Evolutionary conservation across 306 rosid genomes (phyloP).

Genomic region (Castanea mollissima): DNA sequence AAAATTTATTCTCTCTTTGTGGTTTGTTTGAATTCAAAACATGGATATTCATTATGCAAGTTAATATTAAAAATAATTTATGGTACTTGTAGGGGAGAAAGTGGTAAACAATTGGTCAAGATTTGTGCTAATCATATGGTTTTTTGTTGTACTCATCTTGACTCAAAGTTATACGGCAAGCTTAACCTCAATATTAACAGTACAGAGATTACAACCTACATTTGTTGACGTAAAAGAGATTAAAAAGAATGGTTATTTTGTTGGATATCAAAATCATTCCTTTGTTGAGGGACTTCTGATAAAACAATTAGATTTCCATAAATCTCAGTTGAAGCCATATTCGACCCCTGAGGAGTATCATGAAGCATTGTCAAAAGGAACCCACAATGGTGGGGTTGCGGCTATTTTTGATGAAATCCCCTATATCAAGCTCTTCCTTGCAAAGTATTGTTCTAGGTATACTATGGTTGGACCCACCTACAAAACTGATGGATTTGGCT

Average conservation of each 20-base stretch:
- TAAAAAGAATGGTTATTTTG: constrained; percentile 10
- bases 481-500: constrained; percentile 47
- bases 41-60: neutral
- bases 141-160: constrained; percentile 32
- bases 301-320: constrained; percentile 15
- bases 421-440: no score
- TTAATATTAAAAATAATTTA: neutral
- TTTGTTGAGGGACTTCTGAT: constrained; percentile 17
- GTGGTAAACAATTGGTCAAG: constrained; percentile 30
- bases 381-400: no score
- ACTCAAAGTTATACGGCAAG: no score
- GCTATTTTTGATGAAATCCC: no score
- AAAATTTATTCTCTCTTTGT: neutral
- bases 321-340: constrained; percentile 22
- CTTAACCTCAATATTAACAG: no score
- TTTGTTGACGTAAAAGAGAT: constrained; percentile 14
- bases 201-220: no score
- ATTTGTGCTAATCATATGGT: constrained; percentile 42
- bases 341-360: neutral
- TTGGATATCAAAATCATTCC: constrained; percentile 31
- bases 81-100: constrained; percentile 22
- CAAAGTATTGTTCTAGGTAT: constrained; percentile 1
- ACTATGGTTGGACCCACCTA: constrained; percentile 45
- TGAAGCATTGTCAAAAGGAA: no score
- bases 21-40: neutral